Conservation (phyloP, 2,329 filamentous ascomycete genomes). For the Beauveria rudraprayagi region DNA sequence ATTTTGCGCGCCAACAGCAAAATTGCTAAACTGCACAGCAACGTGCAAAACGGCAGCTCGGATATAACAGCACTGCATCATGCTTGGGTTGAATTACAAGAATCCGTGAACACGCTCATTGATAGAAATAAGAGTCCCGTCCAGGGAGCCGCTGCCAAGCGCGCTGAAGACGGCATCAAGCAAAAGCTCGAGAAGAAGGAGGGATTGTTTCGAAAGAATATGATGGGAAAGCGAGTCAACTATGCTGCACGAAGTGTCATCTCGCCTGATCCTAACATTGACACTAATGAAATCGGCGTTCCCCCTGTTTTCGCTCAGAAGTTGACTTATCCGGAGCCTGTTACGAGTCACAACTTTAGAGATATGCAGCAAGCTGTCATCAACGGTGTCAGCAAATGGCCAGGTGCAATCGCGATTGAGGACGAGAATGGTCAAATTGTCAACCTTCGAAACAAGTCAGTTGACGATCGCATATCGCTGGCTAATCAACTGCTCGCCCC, state of each 20-base stretch:
- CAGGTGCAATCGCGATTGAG: slow-evolving; percentile 87
- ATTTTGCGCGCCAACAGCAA: slow-evolving; percentile 69
- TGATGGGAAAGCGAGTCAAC: slow-evolving; percentile 99
- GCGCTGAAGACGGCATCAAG: slow-evolving; percentile 90
- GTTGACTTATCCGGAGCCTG: slow-evolving; percentile 92
- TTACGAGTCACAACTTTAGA: slow-evolving; percentile 94
- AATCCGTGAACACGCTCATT: slow-evolving; percentile 84
- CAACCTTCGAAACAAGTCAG: slow-evolving; percentile 76
- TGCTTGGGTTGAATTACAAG: slow-evolving; percentile 76
- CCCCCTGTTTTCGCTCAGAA: slow-evolving; percentile 97
- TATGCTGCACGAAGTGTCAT: slow-evolving; percentile 97
- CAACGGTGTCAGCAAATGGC: slow-evolving; percentile 90
- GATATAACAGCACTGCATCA: slow-evolving; percentile 68
- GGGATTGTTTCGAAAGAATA: slow-evolving; percentile 95
- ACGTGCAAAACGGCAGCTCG: slow-evolving; percentile 37
- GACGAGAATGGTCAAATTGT: slow-evolving; percentile 91
- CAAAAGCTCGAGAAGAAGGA: slow-evolving; percentile 98
- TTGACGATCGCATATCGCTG: slow-evolving; percentile 78
- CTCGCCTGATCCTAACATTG: slow-evolving; percentile 95
- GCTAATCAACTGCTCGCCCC: slow-evolving; percentile 90
- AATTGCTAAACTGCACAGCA: slow-evolving; percentile 60
- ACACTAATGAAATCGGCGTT: slow-evolving; percentile 97
- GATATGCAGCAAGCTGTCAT: slow-evolving; percentile 94
- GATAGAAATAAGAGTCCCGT: slow-evolving; percentile 82
- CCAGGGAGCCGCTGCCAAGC: slow-evolving; percentile 66